Base-by-base conservation (phyloP, 2,329 filamentous ascomycete species). In the Aspergillus sp. region DNA sequence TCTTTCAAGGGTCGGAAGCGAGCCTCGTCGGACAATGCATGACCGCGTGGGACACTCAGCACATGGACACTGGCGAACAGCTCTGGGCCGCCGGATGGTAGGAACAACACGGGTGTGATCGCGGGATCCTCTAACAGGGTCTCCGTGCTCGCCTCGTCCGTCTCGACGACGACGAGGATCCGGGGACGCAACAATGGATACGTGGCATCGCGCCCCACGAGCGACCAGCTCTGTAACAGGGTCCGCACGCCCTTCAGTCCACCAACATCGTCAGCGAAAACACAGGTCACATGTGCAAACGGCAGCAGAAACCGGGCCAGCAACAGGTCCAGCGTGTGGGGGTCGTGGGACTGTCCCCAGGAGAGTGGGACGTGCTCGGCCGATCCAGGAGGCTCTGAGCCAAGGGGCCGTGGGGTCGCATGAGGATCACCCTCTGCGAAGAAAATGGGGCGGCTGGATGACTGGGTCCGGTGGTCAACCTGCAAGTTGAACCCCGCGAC, bases 261-360 rank as follows among this genome's bases (percentile, higher is more conserved):
- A n/a, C 49, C 49, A 16, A 51, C 20, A 46, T 51, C 49, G 7
- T 38, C 49, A 19, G 49, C 43, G 29, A 51, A 51, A 14, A 51
- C 34, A 31, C 43, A 51, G 5, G 29, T 23, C 16, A 51, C 43
- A 23, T 51, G 42, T 11, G 32, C 20, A 9, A 41, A 40, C 10
- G 32, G 21, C 11, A 51, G 32, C 21, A 51, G 49, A n/a, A 45
- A 45, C 32, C 49, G 19, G 14, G 49, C 32, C 25, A 51, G 14
- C 13, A 47, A n/a, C 14, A 38, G 17, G 16, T 47, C 31, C n/a
- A 20, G 17, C 19, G 36, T 20, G 29, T 47, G 31, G n/a, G 45
- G 16, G 29, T 38, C 45, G 13, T 5, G 16, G 29, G 14, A 20
- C n/a, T 23, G 11, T 32, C 29, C 45, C 45, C 31, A 47, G 21